Evolutionary conservation across 2,329 filamentous ascomycete species (phyloP), one percentile per base, ranked within the genome.

Genomic region (Colletotrichum sp.): DNA sequence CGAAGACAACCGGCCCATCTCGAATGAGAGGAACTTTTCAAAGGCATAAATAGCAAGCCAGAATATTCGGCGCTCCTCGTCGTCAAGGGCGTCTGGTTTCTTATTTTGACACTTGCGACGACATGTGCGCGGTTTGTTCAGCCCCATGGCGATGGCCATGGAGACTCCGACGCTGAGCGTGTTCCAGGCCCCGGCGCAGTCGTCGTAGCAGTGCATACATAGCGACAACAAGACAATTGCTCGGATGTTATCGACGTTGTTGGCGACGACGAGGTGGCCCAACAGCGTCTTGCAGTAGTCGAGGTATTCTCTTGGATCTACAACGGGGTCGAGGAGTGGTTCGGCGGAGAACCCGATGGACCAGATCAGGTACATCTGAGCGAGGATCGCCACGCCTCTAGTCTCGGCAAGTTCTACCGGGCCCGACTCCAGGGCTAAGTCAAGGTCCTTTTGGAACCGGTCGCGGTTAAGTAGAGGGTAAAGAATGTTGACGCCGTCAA

Each of bases 101-200:
- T 16, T 30, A 30, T 34, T 21, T 3, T 39, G 18, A 1, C 57
- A 60, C 2, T 36, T 55, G 15, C 39, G 39, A 5, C 32, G 26
- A 12, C 70, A 68, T 7, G 69, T 34, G 5, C 64, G 69, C 13
- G 73, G 64, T 21, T 68, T 75, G 30, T 82, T 80, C 15, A 82
- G 72, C 13, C 80, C 80, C 15, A 82, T 76, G 3, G 79, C 80
- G 21, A 78, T 79, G 7, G 80, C 79, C 32, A 79, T 79, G 16
- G 78, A 73, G 13, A 82, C 77, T 0, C 79, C 79, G 8, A 79
- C 77, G 7, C 77, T 79, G n/a, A 78, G 59, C 4, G 78, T 69
- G 12, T 81, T 79, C 79, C 79, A 81, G 1, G 78, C 75, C 59
- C 78, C 79, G 3, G 79, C 80, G 34, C 79, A 79, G 16, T 79